Percentiles rank a stretch among this genome's conserved stretches.
These are phyloP conservation scores for Zelonia costaricensis DNA, from an alignment of 208 protist genomes.

Conservation along the genomic window DNA sequence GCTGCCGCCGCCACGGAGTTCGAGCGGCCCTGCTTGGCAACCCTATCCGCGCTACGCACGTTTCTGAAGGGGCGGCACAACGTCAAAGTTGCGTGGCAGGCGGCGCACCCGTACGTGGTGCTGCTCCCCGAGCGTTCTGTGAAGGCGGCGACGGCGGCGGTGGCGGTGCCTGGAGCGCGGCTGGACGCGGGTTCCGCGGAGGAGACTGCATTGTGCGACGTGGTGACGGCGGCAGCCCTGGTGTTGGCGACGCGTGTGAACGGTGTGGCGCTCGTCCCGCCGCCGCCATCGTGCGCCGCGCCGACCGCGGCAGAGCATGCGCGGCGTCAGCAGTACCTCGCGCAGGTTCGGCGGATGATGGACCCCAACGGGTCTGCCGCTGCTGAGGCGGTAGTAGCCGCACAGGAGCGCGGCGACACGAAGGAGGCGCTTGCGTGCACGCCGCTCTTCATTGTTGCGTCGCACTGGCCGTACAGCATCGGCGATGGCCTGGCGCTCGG, in stretches of 20 bases:
- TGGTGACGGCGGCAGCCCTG: conserved; percentile 3
- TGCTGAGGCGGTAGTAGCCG: no score
- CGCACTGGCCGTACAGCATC: conserved; percentile 6
- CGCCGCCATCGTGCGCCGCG: neutral
- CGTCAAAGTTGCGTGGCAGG: conserved; percentile 1
- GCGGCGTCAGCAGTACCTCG: neutral
- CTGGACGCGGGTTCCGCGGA: no score
- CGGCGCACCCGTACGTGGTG: conserved; percentile 8
- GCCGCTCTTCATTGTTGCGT: neutral
- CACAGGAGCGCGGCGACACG: no score
- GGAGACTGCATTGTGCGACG: neutral
- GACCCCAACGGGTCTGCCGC: no score
- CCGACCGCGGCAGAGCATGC: neutral
- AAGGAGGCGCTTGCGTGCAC: neutral
- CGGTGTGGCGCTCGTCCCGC: neutral
- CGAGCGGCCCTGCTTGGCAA: neutral
- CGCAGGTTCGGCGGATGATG: neutral
- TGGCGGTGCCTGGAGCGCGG: neutral
- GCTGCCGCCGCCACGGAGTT: no score
- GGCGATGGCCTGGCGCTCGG: conserved; percentile 12
- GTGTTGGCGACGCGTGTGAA: neutral
- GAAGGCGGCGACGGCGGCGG: neutral
- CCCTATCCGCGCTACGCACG: conserved; percentile 1
- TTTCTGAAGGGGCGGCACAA: conserved; percentile 2
- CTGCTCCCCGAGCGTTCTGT: conserved; percentile 1